Percentiles rank a stretch among this genome's conserved stretches.
Evolutionary conservation across 202 grass and related monocot genomes (phyloP).

Genomic region (Elaeis oleifera): DNA sequence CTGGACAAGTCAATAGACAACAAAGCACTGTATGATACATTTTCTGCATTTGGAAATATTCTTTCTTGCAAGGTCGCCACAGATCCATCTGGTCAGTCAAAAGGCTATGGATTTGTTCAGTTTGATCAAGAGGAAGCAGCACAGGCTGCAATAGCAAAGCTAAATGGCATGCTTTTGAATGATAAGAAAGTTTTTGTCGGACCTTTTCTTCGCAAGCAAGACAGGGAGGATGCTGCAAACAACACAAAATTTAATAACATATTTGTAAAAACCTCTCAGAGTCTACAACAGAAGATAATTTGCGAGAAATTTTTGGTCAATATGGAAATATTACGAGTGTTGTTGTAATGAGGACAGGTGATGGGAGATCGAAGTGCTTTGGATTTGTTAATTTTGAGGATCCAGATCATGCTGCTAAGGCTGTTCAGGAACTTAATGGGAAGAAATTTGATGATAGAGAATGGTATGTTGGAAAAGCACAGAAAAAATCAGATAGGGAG

Average conservation of each 20-base stretch:
- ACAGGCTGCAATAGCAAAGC: conserved; percentile 64
- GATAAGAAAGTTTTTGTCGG: conserved; percentile 94
- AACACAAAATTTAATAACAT: conserved; percentile 79
- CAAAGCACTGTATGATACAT: conserved; percentile 67
- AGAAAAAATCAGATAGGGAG: conserved; percentile 91
- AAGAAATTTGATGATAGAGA: conserved; percentile 79
- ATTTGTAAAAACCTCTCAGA: conserved; percentile 86
- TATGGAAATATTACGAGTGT: conserved; percentile 80
- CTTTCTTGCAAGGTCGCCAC: conserved; percentile 91
- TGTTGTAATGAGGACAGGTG: conserved; percentile 78
- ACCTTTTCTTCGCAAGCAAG: conserved; percentile 79
- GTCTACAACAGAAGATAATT: conserved; percentile 64
- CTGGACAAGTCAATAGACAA: conserved; percentile 88
- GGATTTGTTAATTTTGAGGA: conserved; percentile 96
- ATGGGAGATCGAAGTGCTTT: conserved; percentile 95
- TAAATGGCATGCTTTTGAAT: conserved; percentile 79
- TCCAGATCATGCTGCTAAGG: conserved; percentile 54
- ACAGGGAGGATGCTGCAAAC: conserved; percentile 49
- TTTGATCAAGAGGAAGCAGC: conserved; percentile 85
- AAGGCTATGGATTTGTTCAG: conserved; percentile 95
- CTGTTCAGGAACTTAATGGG: conserved; percentile 78
- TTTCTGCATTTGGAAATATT: conserved; percentile 77
- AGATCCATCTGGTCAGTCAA: conserved; percentile 68
- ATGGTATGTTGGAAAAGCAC: conserved; percentile 89
- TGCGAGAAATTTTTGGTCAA: conserved; percentile 81